Evolutionary conservation across 192 early-diverging fungal genomes (phyloP).

Genomic region (Podila epicladia): DNA sequence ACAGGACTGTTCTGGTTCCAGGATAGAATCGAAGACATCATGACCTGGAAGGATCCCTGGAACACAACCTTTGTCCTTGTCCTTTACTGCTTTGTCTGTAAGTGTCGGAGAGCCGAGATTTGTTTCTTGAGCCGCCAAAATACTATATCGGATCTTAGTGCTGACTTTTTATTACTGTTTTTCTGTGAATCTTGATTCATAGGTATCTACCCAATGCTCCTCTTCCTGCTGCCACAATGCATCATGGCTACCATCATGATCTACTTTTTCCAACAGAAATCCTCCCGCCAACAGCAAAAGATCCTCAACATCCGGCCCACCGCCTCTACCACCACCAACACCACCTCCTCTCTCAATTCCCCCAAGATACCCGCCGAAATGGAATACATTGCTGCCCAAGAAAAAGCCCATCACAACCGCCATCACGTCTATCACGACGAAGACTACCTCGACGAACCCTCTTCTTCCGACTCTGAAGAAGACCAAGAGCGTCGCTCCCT

Average conservation of each 20-base stretch:
- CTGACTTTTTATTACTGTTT: slow-evolving; percentile 2
- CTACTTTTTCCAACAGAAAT: slow-evolving; percentile 59
- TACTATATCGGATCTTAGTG: background rate
- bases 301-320: slow-evolving; percentile 22
- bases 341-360: background rate
- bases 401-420: slow-evolving; percentile 29
- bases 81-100: slow-evolving; percentile 64
- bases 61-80: slow-evolving; percentile 66
- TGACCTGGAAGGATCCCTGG: slow-evolving; percentile 77
- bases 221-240: slow-evolving; percentile 62
- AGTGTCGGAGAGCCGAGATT: slow-evolving; percentile 2
- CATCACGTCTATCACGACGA: slow-evolving; percentile 43
- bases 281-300: slow-evolving; percentile 40
- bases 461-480: slow-evolving; percentile 7
- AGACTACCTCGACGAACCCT: slow-evolving; percentile 32
- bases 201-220: slow-evolving; percentile 68
- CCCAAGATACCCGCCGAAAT: slow-evolving; percentile 16
- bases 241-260: slow-evolving; percentile 63
- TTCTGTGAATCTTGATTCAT: background rate
- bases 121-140: too few species aligned
- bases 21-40: slow-evolving; percentile 66
- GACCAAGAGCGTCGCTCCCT: slow-evolving; percentile 21
- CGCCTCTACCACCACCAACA: background rate
- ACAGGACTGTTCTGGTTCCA: slow-evolving; percentile 71
- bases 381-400: slow-evolving; percentile 25